Base-by-base conservation (phyloP, 1,284 basidiomycete species). In the Sporisorium graminicola region DNA sequence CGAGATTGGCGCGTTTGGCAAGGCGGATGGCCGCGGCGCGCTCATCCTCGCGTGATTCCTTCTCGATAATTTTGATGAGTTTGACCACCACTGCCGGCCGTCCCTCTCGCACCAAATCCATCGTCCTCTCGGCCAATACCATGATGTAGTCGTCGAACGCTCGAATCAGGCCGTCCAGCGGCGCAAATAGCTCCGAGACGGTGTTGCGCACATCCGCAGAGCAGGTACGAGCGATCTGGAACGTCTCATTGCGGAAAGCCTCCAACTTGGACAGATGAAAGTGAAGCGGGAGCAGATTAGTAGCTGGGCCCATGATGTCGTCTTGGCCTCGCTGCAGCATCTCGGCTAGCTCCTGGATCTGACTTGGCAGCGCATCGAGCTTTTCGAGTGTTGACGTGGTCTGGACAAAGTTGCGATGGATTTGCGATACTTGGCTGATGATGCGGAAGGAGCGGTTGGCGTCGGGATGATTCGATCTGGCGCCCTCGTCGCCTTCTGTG, bases 381-480 rank as follows among this genome's bases (percentile, higher is more conserved):
- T 96, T 95, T 73, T 92, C 91, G 61, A 98, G 93, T 90, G 97
- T 97, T 78, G 95, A 94, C 82, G 95, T 93, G 3, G 95, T 98
- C 76, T 94, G 93, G 65, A 94, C 91, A 82, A 99, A 95, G 84
- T 97, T 95, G 14, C 95, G 90, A 85, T 99, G 96, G 1, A 98
- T 93, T 87, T 93, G 91, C 20, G 96, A 98, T 6, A 98, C 94
- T 92, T 85, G 75, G 60, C 77, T 79, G 66, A 83, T 84, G 52
- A 79, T 60, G 12, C 76, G 58, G 59, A 84, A 84, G 31, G 78
- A 79, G 9, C 65, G 58, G 29, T 67, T 71, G 44, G 76, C 80
- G n/a, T 70, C 64, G 6, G 70, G 42, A 46, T 73, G 65, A 29
- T 58, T 55, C 20, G 61, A 59, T 44, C 62, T 42, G 3, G 74